Base-by-base conservation (phyloP, 257 asterid genomes). In the Petunia axillaris region DNA sequence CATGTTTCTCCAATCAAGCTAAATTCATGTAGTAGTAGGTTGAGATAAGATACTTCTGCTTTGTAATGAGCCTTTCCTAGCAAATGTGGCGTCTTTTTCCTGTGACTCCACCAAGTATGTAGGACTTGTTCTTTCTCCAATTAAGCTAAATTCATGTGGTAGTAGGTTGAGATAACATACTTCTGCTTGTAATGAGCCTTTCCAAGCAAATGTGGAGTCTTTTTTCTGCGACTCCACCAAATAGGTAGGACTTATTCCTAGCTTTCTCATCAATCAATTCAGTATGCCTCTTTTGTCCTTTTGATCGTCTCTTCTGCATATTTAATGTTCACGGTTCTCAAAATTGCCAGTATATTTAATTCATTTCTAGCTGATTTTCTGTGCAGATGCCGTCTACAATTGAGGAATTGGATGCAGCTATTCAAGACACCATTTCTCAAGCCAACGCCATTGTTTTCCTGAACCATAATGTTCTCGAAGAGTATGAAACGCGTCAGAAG, bases 381-480 rank as follows among this genome's bases (percentile, higher is more conserved):
- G 75, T 83, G 85, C 90, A 95, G 99, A 89, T 95, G 99, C 99
- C 99, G 75, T 83, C 92, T 80, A 92, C 99, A 25, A 78, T 93
- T 67, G 99, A 93, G 84, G 99, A 95, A 63, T 79, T 95, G 90
- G 91, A 88, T 85, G 96, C 94, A 78, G 93, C 97, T 64, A 91
- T 95, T 80, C 91, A 90, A 63, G 98, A 93, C 83, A 88, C 90
- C 35, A 88, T 79, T 87, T 85, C 93, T 76, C 89, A 95, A 91
- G 98, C 99, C 81, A 90, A 93, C 81, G 87, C 94, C 68, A 90
- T 95, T 83, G 97, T 93, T 75, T 93, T 79, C 83, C 98, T 91
- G 75, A 95, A 95, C 87, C 88, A 89, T 73, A 95, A 92, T 79
- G 85, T 93, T 82, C 89, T 95, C 82, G 97, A 91, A 85, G 97